Conservation (phyloP, 2,329 filamentous ascomycete species). For the Sporothrix brasiliensis region DNA sequence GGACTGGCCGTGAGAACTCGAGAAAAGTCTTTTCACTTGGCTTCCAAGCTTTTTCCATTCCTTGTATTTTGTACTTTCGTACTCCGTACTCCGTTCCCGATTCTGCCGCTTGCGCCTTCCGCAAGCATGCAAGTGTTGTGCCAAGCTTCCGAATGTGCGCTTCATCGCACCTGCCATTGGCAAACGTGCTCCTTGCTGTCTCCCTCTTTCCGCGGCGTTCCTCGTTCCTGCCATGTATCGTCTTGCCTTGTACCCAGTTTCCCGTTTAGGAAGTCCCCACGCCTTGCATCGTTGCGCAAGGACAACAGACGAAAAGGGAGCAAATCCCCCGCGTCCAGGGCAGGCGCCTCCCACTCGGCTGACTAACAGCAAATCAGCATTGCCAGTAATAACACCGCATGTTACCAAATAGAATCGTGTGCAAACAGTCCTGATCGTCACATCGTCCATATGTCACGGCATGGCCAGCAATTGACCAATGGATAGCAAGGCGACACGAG, state of each 20-base stretch:
- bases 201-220: neutral
- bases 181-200: neutral
- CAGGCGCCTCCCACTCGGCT: slow-evolving; percentile 15
- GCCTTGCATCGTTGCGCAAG: slow-evolving; percentile 22
- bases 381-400: slow-evolving; percentile 5
- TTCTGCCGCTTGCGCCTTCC: slow-evolving; percentile 10
- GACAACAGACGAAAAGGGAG: neutral
- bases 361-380: slow-evolving; percentile 16
- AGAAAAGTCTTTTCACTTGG: slow-evolving; percentile 4
- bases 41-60: neutral
- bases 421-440: neutral
- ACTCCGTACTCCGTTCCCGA: neutral
- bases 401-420: slow-evolving; percentile 22
- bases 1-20: neutral
- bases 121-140: neutral
- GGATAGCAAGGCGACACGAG: neutral
- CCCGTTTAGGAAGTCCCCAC: slow-evolving; percentile 28
- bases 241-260: neutral
- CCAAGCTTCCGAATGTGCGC: slow-evolving; percentile 6
- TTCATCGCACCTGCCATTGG: slow-evolving; percentile 2
- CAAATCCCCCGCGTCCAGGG: neutral
- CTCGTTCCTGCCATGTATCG: slow-evolving; percentile 1
- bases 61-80: neutral
- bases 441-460: no score
- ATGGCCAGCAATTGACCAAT: slow-evolving; percentile 4